Conservation (phyloP, 305 asterid species). For the Solanum hybrid region DNA sequence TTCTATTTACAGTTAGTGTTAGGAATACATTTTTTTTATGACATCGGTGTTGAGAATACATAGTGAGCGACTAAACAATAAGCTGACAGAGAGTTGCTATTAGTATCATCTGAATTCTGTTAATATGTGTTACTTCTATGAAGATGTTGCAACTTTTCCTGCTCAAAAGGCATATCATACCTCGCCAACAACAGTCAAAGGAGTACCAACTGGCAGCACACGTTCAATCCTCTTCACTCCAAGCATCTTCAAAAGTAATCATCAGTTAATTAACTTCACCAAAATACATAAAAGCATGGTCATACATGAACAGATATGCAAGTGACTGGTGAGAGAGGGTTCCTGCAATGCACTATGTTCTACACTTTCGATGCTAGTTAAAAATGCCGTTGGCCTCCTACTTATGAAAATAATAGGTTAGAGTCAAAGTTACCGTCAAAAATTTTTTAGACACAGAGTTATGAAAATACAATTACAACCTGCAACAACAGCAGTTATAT, state of each 20-base stretch:
- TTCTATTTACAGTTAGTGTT: neutral
- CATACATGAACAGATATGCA: neutral
- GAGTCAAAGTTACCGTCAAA: neutral
- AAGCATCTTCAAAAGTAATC: constrained; percentile 62
- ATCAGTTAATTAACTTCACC: constrained; percentile 7
- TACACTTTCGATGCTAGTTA: neutral
- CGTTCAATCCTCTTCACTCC: constrained; percentile 99
- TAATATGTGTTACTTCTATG: neutral
- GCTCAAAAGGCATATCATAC: constrained; percentile 30
- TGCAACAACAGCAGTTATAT: neutral
- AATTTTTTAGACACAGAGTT: neutral
- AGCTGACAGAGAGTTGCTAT: neutral
- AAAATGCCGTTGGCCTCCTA: neutral
- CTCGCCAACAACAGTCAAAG: constrained; percentile 98
- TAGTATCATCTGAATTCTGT: neutral
- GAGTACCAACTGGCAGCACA: constrained; percentile 90
- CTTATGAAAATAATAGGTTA: neutral
- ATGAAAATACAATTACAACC: neutral
- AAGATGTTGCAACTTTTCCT: neutral
- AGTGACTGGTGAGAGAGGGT: neutral
- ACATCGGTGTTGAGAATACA: neutral
- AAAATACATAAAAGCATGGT: neutral
- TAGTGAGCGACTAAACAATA: neutral
- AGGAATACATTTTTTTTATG: neutral
- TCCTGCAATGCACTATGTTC: neutral